Evolutionary conservation across 352 stramenopile species (phyloP).

Genomic region (Globisporangium uncinulatum): DNA sequence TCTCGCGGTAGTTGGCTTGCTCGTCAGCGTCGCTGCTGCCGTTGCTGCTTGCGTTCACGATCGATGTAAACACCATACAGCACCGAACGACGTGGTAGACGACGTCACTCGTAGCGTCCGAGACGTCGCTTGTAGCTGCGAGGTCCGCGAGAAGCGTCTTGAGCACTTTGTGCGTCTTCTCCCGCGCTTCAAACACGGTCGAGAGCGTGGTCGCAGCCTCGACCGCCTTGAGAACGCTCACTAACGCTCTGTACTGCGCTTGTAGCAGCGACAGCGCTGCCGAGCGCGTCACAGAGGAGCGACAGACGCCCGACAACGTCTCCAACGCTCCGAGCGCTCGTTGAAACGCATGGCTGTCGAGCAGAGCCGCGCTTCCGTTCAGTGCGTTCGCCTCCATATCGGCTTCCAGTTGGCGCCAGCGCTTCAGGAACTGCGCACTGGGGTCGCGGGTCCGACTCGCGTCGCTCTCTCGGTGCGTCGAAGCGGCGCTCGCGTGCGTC

Average conservation of each 20-base stretch:
- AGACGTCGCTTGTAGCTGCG: not conserved
- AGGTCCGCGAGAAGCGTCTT: constrained; percentile 8
- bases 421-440: not conserved
- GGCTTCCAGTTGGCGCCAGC: constrained; percentile 2
- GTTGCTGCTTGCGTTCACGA: constrained; percentile 36
- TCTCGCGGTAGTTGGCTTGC: constrained; percentile 31
- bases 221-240: constrained; percentile 8
- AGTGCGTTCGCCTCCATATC: not conserved
- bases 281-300: not conserved
- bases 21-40: constrained; percentile 12
- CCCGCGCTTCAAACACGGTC: constrained; percentile 6
- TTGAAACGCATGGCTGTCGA: constrained; percentile 5
- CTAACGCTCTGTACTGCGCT: constrained; percentile 9
- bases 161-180: constrained; percentile 19
- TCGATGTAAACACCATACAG: constrained; percentile 57
- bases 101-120: constrained; percentile 18
- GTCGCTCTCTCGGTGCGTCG: not conserved
- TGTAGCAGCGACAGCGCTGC: constrained; percentile 6
- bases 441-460: not conserved
- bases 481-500: not conserved
- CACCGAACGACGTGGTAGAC: constrained; percentile 52
- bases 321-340: constrained; percentile 1
- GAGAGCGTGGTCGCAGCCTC: constrained; percentile 3
- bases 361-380: not conserved
- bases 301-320: not conserved